phyloP scores from a whole-genome alignment of 2,329 filamentous ascomycete genomes.

The Epichloe elymi region DNA sequence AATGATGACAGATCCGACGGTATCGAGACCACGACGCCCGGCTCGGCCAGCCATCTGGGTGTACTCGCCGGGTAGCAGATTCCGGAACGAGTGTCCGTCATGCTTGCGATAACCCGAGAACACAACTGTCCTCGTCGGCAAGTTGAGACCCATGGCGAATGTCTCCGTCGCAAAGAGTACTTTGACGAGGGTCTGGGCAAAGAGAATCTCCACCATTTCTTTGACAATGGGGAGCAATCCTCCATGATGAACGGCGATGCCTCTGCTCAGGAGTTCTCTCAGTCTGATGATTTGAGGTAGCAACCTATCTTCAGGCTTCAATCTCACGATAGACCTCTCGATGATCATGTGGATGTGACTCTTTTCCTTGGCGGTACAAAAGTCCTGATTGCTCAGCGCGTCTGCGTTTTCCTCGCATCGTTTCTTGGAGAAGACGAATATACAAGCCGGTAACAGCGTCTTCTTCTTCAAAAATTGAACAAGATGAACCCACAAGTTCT shows the following conservation, averaged over 20 bases:
- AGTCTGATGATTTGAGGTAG: constrained; percentile 88
- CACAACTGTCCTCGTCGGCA: constrained; percentile 90
- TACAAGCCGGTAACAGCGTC: constrained; percentile 78
- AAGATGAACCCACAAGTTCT: constrained; percentile 91
- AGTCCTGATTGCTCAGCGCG: constrained; percentile 87
- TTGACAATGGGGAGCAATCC: constrained; percentile 93
- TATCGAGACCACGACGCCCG: constrained; percentile 81
- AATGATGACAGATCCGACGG: constrained; percentile 88
- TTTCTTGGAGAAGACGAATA: constrained; percentile 98
- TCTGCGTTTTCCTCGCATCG: constrained; percentile 95
- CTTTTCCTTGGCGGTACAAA: constrained; percentile 85
- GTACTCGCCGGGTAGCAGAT: constrained; percentile 87
- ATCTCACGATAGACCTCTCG: constrained; percentile 79
- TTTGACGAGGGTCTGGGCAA: constrained; percentile 89
- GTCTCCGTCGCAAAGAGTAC: constrained; percentile 96
- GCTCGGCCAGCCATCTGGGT: constrained; percentile 97
- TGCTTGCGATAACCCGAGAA: constrained; percentile 97
- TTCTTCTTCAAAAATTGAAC: constrained; percentile 84
- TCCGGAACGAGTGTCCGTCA: constrained; percentile 82
- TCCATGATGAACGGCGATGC: constrained; percentile 92
- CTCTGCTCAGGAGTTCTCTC: constrained; percentile 70
- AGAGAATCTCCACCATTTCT: constrained; percentile 92
- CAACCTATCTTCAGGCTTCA: constrained; percentile 79
- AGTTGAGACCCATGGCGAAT: constrained; percentile 94
- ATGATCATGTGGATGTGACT: constrained; percentile 96